Percentiles rank a stretch among this genome's conserved stretches.
phyloP scores from a whole-genome alignment of 768 basidiomycete species.

The Boletus tomentosulus region DNA sequence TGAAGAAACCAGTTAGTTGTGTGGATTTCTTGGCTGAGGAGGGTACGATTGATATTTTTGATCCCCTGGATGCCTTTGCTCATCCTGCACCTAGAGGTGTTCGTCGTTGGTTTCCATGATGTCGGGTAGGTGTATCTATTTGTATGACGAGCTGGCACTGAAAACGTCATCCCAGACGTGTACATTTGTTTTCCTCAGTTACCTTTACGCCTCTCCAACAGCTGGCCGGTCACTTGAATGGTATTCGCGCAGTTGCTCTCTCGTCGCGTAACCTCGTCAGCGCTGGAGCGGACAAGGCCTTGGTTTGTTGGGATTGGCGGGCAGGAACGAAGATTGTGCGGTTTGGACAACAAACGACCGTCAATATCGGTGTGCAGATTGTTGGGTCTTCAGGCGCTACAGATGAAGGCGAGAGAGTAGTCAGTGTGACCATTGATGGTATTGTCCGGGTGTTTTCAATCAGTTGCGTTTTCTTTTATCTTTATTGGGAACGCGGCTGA shows the following conservation, averaged over 20 bases:
- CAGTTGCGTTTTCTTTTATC: constrained; percentile 44
- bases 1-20: constrained; percentile 89
- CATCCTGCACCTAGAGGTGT: constrained; percentile 55
- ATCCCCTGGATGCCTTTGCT: not conserved
- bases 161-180: constrained; percentile 48
- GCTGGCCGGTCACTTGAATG: constrained; percentile 81
- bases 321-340: constrained; percentile 84
- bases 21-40: constrained; percentile 83
- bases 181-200: constrained; percentile 82
- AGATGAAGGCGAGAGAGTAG: constrained; percentile 73
- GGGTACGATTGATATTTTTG: constrained; percentile 39
- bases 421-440: constrained; percentile 91
- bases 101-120: constrained; percentile 91
- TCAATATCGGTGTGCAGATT: constrained; percentile 87
- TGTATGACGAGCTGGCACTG: constrained; percentile 1
- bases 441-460: constrained; percentile 90
- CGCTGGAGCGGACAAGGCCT: constrained; percentile 66
- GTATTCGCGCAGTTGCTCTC: constrained; percentile 85
- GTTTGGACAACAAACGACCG: constrained; percentile 90
- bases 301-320: constrained; percentile 90
- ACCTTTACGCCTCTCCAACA: constrained; percentile 83
- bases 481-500: constrained; percentile 4
- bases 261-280: constrained; percentile 84
- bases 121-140: constrained; percentile 60
- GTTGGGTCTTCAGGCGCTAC: constrained; percentile 44